Percentiles rank a stretch among this genome's conserved stretches.
phyloP scores from a whole-genome alignment of 2,329 filamentous ascomycete genomes.

The Teratosphaeria viscida region DNA sequence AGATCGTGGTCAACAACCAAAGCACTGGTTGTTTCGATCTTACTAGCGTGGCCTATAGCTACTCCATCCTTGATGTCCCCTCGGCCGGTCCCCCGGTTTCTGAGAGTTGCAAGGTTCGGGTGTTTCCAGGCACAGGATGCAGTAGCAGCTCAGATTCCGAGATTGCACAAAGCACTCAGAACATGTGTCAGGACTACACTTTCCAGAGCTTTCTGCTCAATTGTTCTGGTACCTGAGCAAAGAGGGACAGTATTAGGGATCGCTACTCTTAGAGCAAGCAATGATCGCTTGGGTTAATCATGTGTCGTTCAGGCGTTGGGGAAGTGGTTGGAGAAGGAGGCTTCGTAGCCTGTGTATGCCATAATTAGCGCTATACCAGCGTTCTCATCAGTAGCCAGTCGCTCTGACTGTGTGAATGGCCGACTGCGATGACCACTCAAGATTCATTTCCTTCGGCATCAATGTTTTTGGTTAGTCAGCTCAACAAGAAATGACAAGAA shows the following conservation, averaged over 20 bases:
- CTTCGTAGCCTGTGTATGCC: neutral
- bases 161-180: neutral
- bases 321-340: neutral
- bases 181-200: neutral
- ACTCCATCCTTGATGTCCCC: neutral
- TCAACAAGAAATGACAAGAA: too few relatives aligned
- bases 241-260: neutral
- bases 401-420: too few relatives aligned
- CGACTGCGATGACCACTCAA: too few relatives aligned
- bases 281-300: neutral
- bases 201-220: neutral
- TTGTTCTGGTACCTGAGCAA: neutral
- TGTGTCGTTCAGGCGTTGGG: neutral
- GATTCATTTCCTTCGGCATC: too few relatives aligned
- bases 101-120: neutral
- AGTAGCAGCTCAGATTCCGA: neutral
- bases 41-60: neutral
- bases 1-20: neutral
- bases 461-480: too few relatives aligned
- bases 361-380: neutral
- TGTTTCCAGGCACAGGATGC: neutral
- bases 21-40: neutral
- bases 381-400: neutral
- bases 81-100: neutral
- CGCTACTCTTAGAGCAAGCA: neutral